These are phyloP conservation scores for Laetiporus sulphureus DNA, from an alignment of 1,284 basidiomycete genomes.

Conservation along the genomic window DNA sequence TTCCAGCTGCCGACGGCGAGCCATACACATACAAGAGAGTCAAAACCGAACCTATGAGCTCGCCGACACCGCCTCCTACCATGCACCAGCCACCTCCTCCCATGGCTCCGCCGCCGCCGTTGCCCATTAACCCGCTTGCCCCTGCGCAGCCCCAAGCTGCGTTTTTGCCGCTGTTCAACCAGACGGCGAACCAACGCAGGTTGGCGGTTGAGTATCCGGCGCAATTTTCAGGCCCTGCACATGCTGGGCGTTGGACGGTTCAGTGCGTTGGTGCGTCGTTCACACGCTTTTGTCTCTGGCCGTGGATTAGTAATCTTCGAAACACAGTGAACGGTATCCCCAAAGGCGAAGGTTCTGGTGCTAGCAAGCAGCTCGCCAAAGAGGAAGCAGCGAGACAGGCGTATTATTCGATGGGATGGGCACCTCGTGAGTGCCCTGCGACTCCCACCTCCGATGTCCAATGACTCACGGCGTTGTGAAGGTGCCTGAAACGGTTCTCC, in stretches of 20 bases:
- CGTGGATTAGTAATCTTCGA: neutral
- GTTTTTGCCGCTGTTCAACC: constrained; percentile 66
- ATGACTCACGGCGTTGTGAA: no score
- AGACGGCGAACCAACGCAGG: constrained; percentile 58
- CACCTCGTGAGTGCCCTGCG: constrained; percentile 25
- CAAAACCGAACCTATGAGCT: constrained; percentile 18
- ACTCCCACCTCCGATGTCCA: no score
- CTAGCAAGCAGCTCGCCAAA: constrained; percentile 66
- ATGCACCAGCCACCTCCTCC: constrained; percentile 6
- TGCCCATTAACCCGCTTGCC: constrained; percentile 43
- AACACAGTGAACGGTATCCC: constrained; percentile 66
- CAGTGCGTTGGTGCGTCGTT: constrained; percentile 38
- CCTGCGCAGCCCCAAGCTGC: constrained; percentile 52
- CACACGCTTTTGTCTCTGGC: neutral
- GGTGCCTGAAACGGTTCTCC: no score
- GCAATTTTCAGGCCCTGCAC: constrained; percentile 52
- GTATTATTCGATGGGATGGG: constrained; percentile 69
- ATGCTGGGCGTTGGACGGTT: constrained; percentile 59
- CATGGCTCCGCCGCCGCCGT: constrained; percentile 24
- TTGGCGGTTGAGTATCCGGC: constrained; percentile 54
- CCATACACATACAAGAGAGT: constrained; percentile 19
- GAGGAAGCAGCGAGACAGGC: constrained; percentile 67
- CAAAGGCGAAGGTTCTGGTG: constrained; percentile 54
- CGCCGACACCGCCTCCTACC: constrained; percentile 7
- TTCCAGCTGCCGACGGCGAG: constrained; percentile 19